These are phyloP conservation scores for Trichoderma lentiforme DNA, from an alignment of 2,329 filamentous ascomycete genomes.

Conservation along the genomic window DNA sequence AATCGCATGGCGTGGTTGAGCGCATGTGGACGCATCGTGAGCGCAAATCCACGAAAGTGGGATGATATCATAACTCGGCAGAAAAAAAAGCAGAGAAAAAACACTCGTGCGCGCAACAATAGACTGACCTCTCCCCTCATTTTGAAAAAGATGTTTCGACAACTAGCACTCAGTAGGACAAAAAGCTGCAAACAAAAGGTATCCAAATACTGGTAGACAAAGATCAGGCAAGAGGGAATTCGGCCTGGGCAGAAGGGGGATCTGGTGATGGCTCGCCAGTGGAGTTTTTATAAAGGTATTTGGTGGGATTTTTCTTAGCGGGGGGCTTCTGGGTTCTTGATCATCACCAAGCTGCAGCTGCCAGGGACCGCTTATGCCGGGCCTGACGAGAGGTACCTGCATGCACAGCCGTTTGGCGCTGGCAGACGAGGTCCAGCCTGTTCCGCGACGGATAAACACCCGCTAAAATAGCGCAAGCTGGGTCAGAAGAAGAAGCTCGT, in stretches of 20 bases:
- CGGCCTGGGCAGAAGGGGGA: conserved; percentile 22
- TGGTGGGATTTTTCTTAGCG: conserved; percentile 7
- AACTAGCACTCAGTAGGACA: not conserved
- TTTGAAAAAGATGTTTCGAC: conserved; percentile 26
- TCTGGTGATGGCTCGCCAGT: conserved; percentile 35
- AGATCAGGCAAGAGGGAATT: conserved; percentile 25
- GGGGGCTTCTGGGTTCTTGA: not conserved
- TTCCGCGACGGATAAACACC: not conserved
- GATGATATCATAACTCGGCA: not conserved
- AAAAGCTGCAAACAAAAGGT: not conserved
- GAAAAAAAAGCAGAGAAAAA: conserved; percentile 3
- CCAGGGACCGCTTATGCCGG: not conserved
- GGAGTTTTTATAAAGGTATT: conserved; percentile 8
- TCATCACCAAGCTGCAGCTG: not conserved
- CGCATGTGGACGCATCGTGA: not conserved
- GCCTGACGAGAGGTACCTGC: conserved; percentile 7
- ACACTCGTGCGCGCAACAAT: not conserved
- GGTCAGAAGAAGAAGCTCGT: not conserved
- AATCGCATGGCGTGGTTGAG: not conserved
- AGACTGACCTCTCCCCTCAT: conserved; percentile 58
- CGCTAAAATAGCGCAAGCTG: conserved; percentile 15
- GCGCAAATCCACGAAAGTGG: not conserved
- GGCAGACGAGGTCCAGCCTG: not conserved
- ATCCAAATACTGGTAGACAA: conserved; percentile 17
- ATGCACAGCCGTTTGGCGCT: not conserved